Evolutionary conservation across 1,284 basidiomycete genomes (phyloP), one percentile per base, ranked within the genome.

Genomic region (Crepidotus sp.): DNA sequence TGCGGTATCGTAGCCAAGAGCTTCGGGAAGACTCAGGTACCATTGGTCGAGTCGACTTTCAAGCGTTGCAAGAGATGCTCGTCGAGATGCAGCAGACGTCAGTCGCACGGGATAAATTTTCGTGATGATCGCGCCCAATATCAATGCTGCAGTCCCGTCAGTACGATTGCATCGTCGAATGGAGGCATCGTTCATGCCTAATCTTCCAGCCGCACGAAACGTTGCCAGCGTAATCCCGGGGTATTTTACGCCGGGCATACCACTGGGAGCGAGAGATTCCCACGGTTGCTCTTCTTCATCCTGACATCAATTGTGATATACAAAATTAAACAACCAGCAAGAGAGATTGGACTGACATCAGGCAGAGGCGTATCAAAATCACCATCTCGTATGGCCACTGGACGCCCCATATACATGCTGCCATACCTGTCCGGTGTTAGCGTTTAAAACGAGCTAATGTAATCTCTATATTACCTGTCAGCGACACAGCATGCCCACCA

Each of bases 401-500:
- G 83, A 15, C 85, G 72, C 32, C 82, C 86, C 71, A 85, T 81
- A 59, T 83, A 85, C 21, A 80, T 68, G 15, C 78, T 77, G 5
- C 76, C 73, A 45, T 59, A 85, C 80, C 79, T 75, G 58, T 89
- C 87, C 42, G 77, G 27, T 27, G 21, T 46, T 18, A 41, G 25
- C 26, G 30, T 29, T 19, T 31, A 18, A 19, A 46, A 37, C 31
- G 34, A 40, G 38, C 4, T 21, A 22, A 29, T 42, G 26, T 42
- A 39, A 14, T 22, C 30, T 40, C 32, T 38, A n/a, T 8, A 3
- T 26, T 57, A 85, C 82, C 80, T 75, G 58, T 91, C 88, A 42
- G 80, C 73, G 31, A 83, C 68, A 55, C 78, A 73, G 57, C 85
- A 88, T 17, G 74, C 70, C 81, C 84, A 89, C 88, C 88, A 92